Evolutionary conservation across 768 basidiomycete genomes (phyloP).

Genomic region (Podaxis sp.): DNA sequence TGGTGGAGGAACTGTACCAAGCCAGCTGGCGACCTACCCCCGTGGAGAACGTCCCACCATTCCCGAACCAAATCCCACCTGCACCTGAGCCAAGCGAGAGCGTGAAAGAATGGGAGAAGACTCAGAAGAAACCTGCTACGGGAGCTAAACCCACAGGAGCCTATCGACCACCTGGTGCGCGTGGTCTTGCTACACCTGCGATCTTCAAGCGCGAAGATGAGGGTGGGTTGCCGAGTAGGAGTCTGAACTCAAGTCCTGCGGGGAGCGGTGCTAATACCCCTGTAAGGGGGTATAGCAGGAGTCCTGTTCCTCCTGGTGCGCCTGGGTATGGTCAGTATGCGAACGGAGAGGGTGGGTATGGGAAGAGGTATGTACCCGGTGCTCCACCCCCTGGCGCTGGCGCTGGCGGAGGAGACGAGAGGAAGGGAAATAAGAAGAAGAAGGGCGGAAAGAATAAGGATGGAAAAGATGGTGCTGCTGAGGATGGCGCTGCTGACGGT

Average conservation of each 20-base stretch:
- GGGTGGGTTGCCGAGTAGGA: conserved; percentile 56
- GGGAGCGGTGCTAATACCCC: conserved; percentile 60
- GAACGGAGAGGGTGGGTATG: conserved; percentile 30
- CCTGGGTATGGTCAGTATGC: conserved; percentile 38
- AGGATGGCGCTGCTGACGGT: conserved; percentile 47
- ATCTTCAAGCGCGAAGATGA: conserved; percentile 94
- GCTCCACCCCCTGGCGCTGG: conserved; percentile 46
- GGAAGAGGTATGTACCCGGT: conserved; percentile 73
- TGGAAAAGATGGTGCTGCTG: conserved; percentile 21
- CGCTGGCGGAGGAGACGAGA: conserved; percentile 38
- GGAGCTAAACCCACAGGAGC: conserved; percentile 76
- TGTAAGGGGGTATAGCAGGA: conserved; percentile 56
- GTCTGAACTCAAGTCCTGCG: conserved; percentile 8
- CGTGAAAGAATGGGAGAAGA: conserved; percentile 43
- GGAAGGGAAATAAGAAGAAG: conserved; percentile 58
- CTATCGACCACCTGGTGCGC: conserved; percentile 91
- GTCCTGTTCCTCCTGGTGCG: conserved; percentile 49
- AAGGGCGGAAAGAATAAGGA: conserved; percentile 43
- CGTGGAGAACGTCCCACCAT: conserved; percentile 62
- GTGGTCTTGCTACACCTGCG: conserved; percentile 83
- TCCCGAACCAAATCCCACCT: conserved; percentile 63
- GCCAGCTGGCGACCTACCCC: conserved; percentile 77
- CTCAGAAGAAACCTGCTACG: conserved; percentile 46
- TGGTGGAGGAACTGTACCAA: conserved; percentile 88
- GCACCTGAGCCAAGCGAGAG: conserved; percentile 66